Conservation (phyloP, 75 land plant genomes). For the Pinus albicaulis region DNA sequence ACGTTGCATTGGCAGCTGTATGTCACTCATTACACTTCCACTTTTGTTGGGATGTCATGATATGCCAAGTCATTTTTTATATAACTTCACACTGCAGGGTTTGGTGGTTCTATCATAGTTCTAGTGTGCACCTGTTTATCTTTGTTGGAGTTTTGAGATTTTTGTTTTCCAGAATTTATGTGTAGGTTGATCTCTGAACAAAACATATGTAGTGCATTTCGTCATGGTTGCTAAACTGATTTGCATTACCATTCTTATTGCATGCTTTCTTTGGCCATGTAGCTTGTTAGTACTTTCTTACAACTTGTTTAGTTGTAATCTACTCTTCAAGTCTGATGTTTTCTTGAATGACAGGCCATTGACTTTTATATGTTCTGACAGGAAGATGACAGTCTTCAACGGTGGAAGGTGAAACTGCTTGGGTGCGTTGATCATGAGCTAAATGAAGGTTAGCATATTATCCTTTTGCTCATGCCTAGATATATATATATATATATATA, state of each 20-base stretch:
- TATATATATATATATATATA: not conserved
- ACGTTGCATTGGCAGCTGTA: too few relatives aligned
- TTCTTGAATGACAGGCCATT: too few relatives aligned
- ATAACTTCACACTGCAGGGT: not conserved
- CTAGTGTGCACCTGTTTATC: not conserved
- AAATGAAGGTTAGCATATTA: not conserved
- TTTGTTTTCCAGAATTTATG: not conserved
- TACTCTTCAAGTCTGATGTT: not conserved
- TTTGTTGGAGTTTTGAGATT: not conserved
- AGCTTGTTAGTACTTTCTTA: not conserved
- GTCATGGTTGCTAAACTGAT: not conserved
- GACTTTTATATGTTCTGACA: not conserved
- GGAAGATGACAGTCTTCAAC: slow-evolving; percentile 11
- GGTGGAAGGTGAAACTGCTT: slow-evolving; percentile 7
- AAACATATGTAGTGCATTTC: not conserved
- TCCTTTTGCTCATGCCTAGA: not conserved
- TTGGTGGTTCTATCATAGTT: not conserved
- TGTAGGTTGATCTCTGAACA: too few relatives aligned
- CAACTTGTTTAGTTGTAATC: too few relatives aligned
- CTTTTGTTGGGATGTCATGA: too few relatives aligned
- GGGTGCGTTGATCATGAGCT: not conserved
- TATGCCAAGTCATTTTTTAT: not conserved
- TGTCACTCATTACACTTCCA: too few relatives aligned
- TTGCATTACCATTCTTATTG: not conserved
- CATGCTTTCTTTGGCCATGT: not conserved